Evolutionary conservation across 768 basidiomycete species (phyloP).

Genomic region (Mycena amicta): DNA sequence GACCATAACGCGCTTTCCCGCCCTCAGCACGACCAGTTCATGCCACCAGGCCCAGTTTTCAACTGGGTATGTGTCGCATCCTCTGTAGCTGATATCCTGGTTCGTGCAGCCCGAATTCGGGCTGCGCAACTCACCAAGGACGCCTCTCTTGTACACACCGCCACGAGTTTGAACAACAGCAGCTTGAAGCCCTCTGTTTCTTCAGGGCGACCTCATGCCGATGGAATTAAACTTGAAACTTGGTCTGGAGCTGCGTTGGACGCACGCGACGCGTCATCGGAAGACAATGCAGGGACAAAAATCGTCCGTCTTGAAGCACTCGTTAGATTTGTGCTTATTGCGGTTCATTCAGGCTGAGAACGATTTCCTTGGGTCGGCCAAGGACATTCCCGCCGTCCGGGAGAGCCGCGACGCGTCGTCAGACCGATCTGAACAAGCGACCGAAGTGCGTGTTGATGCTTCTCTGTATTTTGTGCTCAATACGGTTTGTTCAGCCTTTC

Average conservation of each 20-base stretch:
- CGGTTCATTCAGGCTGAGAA: too few species aligned
- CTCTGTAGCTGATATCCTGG: constrained; percentile 60
- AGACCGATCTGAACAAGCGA: too few species aligned
- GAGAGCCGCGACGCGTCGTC: too few species aligned
- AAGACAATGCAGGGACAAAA: too few species aligned
- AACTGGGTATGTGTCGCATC: constrained; percentile 73
- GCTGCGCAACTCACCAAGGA: constrained; percentile 41
- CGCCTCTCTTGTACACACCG: constrained; percentile 9
- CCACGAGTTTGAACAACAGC: too few species aligned
- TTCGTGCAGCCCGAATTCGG: constrained; percentile 63
- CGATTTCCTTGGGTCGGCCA: too few species aligned
- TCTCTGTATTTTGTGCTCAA: too few species aligned
- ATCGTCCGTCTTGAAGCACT: too few species aligned
- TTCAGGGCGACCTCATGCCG: not conserved
- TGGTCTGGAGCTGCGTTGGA: not conserved
- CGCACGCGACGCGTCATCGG: not conserved
- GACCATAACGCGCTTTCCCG: not conserved
- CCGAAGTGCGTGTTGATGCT: too few species aligned
- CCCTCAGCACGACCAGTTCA: constrained; percentile 27
- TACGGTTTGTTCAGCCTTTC: too few species aligned
- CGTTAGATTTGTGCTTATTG: too few species aligned
- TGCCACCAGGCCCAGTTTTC: constrained; percentile 72
- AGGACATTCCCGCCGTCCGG: too few species aligned
- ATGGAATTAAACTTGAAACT: not conserved
- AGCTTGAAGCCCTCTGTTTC: not conserved